Evolutionary conservation across 2,329 filamentous ascomycete genomes (phyloP).

Genomic region (Tolypocladium amazonense): DNA sequence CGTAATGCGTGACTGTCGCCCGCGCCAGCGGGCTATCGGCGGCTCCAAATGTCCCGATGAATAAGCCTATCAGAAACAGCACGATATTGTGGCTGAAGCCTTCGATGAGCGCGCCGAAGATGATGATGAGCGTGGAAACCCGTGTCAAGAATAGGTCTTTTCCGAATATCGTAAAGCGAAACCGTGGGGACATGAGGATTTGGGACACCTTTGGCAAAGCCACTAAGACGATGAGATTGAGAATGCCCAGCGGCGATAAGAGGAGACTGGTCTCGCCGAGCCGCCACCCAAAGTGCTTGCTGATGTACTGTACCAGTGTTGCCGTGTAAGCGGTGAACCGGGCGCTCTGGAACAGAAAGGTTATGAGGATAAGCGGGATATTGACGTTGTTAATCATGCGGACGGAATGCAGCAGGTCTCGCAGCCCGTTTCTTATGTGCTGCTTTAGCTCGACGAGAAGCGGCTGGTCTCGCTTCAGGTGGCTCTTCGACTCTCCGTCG

Average conservation of each 20-base stretch:
- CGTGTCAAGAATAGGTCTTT: constrained; percentile 27
- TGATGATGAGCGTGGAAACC: constrained; percentile 20
- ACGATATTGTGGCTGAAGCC: constrained; percentile 19
- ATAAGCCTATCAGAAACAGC: constrained; percentile 25
- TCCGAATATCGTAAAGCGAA: constrained; percentile 20
- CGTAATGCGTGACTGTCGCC: constrained; percentile 28
- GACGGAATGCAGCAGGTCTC: constrained; percentile 21
- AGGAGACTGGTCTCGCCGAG: constrained; percentile 30
- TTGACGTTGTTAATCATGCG: constrained; percentile 23
- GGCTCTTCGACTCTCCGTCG: background rate
- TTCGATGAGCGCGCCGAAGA: constrained; percentile 21
- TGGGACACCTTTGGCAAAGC: constrained; percentile 23
- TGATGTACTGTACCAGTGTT: constrained; percentile 29
- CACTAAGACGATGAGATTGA: constrained; percentile 25
- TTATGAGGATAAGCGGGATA: constrained; percentile 25
- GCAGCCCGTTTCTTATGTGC: constrained; percentile 17
- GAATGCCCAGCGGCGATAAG: constrained; percentile 27
- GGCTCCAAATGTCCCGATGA: constrained; percentile 25
- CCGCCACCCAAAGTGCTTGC: constrained; percentile 32
- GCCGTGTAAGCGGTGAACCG: constrained; percentile 22
- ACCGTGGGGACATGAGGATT: constrained; percentile 19
- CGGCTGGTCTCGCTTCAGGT: background rate
- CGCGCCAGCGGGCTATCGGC: constrained; percentile 26
- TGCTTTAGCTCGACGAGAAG: constrained; percentile 12
- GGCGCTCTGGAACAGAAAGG: constrained; percentile 26